Evolutionary conservation across 2,329 filamentous ascomycete genomes (phyloP).

Genomic region (Hymenoscyphus fructigenus): DNA sequence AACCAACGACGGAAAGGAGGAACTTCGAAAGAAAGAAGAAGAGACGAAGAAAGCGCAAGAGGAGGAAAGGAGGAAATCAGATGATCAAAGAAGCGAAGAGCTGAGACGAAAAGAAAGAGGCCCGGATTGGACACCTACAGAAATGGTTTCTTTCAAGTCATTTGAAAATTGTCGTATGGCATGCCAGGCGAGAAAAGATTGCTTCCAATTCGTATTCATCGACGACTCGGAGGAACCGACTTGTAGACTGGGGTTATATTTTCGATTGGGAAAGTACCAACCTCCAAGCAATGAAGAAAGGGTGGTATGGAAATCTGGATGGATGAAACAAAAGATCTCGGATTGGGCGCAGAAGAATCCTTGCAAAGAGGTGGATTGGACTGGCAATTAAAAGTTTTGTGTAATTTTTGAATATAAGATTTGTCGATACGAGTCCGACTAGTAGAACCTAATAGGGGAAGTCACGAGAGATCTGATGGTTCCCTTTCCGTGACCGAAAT

Average conservation of each 20-base stretch:
- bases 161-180: constrained; percentile 49
- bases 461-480: too few species aligned
- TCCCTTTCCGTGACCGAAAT: too few species aligned
- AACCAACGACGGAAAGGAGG: background rate
- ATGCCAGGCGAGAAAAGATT: constrained; percentile 41
- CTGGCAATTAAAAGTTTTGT: background rate
- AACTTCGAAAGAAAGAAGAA: background rate
- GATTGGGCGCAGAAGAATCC: constrained; percentile 18
- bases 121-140: constrained; percentile 28
- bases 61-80: background rate
- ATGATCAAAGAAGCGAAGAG: background rate
- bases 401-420: background rate
- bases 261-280: background rate
- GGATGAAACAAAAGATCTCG: constrained; percentile 22
- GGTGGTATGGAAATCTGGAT: constrained; percentile 19
- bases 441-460: too few species aligned
- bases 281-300: background rate
- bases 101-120: background rate
- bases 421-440: too few species aligned
- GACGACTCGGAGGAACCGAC: constrained; percentile 12
- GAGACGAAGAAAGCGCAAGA: background rate
- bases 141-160: constrained; percentile 45
- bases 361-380: constrained; percentile 19
- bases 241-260: background rate
- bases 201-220: constrained; percentile 40